Base-by-base conservation (phyloP, 2,329 filamentous ascomycete genomes). In the Alternaria tenuissima region DNA sequence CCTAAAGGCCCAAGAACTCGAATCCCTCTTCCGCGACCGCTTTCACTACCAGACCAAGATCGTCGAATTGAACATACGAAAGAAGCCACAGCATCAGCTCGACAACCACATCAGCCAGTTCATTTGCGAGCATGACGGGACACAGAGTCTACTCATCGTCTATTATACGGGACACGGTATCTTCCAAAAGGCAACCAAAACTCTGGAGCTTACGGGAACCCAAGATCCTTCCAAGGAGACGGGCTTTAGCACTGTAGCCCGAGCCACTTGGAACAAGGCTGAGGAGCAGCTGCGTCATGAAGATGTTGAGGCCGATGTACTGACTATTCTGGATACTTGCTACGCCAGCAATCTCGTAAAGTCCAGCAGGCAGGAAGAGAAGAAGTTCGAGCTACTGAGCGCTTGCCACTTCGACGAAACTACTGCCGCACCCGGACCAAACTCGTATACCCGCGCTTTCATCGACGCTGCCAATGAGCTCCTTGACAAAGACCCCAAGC, bases 81-180 rank as follows among this genome's bases (percentile, higher is more conserved):
- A 61, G 41, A 76, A 76, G 30, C 73, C 76, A 0, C 75, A 79
- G 32, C 69, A 71, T n/a, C 77, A 79, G 49, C 65, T 80, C 16
- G 66, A 72, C 26, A 54, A 52, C 0, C 61, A 71, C n/a, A 44
- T 80, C 42, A 66, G 56, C 46, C 44, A 55, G 0, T 79, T 80
- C 54, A 61, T 76, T 9, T 57, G 64, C 5, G 64, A 71, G 20
- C 55, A 77, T 36, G 69, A 77, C 36, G 75, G 73, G 3, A 68
- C 71, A 1, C 65, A 75, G 47, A 77, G 71, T 41, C 64, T 78
- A 5, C 61, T 79, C 30, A 78, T 79, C 32, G 66, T 80, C 20
- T 81, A 80, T 65, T 81, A 80, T 53, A 80, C 75, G 2, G 79
- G 79, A 0, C 78, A 80, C 57, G 76, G 77, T 14, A 56, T 68